Conservation (phyloP, 148 eudicot species). For the Euryodendron excelsum region DNA sequence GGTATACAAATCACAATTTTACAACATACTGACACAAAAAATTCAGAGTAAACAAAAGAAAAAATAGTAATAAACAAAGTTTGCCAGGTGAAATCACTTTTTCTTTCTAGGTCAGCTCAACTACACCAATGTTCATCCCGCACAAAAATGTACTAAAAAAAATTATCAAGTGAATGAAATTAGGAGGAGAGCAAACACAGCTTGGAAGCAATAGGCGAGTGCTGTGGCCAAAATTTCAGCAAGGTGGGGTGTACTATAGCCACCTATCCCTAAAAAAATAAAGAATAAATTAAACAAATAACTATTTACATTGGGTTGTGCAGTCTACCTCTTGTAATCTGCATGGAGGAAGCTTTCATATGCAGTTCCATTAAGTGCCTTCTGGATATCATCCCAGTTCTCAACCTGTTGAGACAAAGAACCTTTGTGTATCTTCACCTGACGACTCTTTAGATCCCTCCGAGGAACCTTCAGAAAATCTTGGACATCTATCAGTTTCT, state of each 20-base stretch:
- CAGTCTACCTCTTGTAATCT: conserved; percentile 51
- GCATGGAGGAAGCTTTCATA: conserved; percentile 54
- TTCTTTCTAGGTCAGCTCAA: conserved; percentile 8
- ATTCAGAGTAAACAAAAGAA: neutral
- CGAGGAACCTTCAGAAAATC: conserved; percentile 68
- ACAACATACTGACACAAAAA: neutral
- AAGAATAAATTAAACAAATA: conserved; percentile 13
- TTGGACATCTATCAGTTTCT: conserved; percentile 66
- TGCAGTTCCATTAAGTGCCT: conserved; percentile 66
- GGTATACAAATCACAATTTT: too few relatives aligned
- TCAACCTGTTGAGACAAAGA: conserved; percentile 61
- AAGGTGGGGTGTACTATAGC: conserved; percentile 10
- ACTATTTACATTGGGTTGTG: conserved; percentile 17
- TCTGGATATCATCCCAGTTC: conserved; percentile 75
- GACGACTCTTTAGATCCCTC: conserved; percentile 61
- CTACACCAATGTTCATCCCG: conserved; percentile 5
- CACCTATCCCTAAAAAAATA: conserved; percentile 20
- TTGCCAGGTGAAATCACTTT: neutral
- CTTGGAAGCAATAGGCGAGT: neutral
- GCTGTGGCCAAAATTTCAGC: conserved; percentile 30
- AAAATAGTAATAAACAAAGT: neutral
- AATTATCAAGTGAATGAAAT: neutral
- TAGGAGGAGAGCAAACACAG: neutral
- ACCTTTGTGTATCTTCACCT: conserved; percentile 91
- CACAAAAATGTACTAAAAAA: neutral